phyloP scores from a whole-genome alignment of 192 early-diverging fungal species.

The Rhizophagus clarus region DNA sequence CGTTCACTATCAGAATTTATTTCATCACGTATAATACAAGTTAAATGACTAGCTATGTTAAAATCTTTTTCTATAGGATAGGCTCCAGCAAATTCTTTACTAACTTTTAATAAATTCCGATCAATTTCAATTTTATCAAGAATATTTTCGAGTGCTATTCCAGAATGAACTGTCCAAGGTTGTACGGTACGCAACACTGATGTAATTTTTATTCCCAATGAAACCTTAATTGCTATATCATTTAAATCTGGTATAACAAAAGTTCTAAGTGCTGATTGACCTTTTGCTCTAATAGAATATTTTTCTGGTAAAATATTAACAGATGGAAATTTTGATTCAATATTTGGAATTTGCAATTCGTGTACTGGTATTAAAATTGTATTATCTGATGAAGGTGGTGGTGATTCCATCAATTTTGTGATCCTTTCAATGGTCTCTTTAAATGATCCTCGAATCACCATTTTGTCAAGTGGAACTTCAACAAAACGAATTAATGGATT shows the following conservation, averaged over 20 bases:
- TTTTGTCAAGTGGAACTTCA: conserved; percentile 46
- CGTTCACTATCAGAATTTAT: conserved; percentile 43
- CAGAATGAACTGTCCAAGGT: conserved; percentile 63
- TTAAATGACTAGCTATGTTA: conserved; percentile 65
- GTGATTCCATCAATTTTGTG: conserved; percentile 29
- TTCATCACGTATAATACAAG: conserved; percentile 55
- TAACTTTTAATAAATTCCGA: conserved; percentile 46
- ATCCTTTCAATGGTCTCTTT: conserved; percentile 43
- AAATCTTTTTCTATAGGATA: conserved; percentile 51
- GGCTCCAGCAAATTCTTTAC: conserved; percentile 57
- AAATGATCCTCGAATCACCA: conserved; percentile 50
- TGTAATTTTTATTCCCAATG: conserved; percentile 63
- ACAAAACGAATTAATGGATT: conserved; percentile 49
- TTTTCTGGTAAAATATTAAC: conserved; percentile 43
- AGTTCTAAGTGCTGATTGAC: conserved; percentile 64
- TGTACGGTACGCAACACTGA: conserved; percentile 69
- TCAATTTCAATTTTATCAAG: conserved; percentile 45
- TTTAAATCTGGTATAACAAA: conserved; percentile 46
- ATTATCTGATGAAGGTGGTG: conserved; percentile 18
- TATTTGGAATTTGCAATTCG: conserved; percentile 63
- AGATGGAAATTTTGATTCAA: conserved; percentile 49
- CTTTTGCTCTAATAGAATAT: conserved; percentile 41
- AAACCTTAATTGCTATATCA: conserved; percentile 54
- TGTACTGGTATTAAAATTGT: conserved; percentile 61
- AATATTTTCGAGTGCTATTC: conserved; percentile 55